Evolutionary conservation across 805 yeast genomes (phyloP), one percentile per base, ranked within the genome.

Genomic region (Kluyveromyces siamensis): DNA sequence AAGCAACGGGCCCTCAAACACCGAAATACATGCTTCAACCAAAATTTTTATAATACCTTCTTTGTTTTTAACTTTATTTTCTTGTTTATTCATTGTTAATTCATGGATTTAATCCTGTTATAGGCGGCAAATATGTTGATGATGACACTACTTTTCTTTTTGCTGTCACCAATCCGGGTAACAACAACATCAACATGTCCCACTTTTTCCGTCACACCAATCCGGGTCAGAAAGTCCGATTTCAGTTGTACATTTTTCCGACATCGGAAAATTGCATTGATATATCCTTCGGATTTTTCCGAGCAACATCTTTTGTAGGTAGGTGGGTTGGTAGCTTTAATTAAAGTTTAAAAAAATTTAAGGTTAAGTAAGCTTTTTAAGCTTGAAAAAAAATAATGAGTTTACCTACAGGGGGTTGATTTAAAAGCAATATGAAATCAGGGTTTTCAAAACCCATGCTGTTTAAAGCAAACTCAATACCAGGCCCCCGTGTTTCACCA

Each of bases 1-100:
- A n/a, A n/a, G n/a, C 0, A 91, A 81, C 44, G 44, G 25, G 25
- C 25, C 25, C 6, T 21, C 25, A 21, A 21, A 21, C 6, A 21
- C 25, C 3, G 25, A 21, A 4, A 21, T 21, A 21, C 25, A 21
- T 21, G 25, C 6, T 21, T 6, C 25, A 21, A 21, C 6, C 6
- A 21, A 21, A 21, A 19, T 17, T 9, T 9, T 18, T 25, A n/a
- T 11, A 19, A 18, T 6, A 27, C 39, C 37, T 16, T 16, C 37
- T 6, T 37, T 27, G 11, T 36, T 11, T 27, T 33, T 45, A 13
- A 5, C 25, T 10, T 19, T 27, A n/a, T 16, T 40, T 3, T 40
- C 44, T 19, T 40, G 25, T 21, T 21, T 21, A 21, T 21, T 21
- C 25, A 21, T 21, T 21, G 25, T 21, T 21, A 21, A 21, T 21